These are phyloP conservation scores for Sporormia fimetaria DNA, from an alignment of 495 filamentous ascomycete genomes.

Conservation along the genomic window DNA sequence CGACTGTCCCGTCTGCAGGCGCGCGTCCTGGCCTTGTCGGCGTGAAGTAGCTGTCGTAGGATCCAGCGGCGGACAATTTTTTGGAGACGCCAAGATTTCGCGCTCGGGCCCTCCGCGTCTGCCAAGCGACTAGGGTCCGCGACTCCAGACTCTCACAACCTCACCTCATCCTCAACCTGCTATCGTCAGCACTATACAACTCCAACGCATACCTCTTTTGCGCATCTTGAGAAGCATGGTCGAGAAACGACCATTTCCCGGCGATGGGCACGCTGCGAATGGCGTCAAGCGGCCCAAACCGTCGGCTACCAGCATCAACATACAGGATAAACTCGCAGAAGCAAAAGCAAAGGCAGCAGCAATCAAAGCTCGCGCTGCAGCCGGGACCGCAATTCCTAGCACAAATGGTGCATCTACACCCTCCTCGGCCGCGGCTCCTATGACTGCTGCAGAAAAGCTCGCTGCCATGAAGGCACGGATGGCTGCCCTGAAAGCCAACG, in stretches of 20 bases:
- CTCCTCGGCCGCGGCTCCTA: conserved; percentile 31
- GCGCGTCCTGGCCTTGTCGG: neutral
- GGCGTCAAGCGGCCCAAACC: conserved; percentile 43
- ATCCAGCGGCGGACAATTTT: conserved; percentile 17
- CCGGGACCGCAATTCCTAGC: conserved; percentile 32
- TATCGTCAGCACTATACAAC: neutral
- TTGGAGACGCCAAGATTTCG: conserved; percentile 8
- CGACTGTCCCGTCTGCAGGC: neutral
- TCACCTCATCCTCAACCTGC: neutral
- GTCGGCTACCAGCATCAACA: conserved; percentile 28
- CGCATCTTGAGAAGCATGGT: conserved; percentile 36
- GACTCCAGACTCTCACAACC: neutral
- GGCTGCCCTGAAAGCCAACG: conserved; percentile 52
- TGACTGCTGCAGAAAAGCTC: conserved; percentile 30
- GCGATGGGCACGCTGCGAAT: conserved; percentile 37
- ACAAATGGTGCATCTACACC: conserved; percentile 27
- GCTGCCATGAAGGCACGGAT: conserved; percentile 74
- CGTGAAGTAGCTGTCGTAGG: neutral
- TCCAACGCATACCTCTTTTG: neutral
- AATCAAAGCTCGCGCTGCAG: conserved; percentile 23
- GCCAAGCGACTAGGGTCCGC: neutral
- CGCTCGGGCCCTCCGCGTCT: conserved; percentile 5
- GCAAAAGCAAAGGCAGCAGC: conserved; percentile 8
- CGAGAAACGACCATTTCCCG: conserved; percentile 51
- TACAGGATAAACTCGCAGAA: conserved; percentile 24